These are phyloP conservation scores for Daedaleopsis nitida DNA, from an alignment of 768 basidiomycete genomes.

Conservation along the genomic window DNA sequence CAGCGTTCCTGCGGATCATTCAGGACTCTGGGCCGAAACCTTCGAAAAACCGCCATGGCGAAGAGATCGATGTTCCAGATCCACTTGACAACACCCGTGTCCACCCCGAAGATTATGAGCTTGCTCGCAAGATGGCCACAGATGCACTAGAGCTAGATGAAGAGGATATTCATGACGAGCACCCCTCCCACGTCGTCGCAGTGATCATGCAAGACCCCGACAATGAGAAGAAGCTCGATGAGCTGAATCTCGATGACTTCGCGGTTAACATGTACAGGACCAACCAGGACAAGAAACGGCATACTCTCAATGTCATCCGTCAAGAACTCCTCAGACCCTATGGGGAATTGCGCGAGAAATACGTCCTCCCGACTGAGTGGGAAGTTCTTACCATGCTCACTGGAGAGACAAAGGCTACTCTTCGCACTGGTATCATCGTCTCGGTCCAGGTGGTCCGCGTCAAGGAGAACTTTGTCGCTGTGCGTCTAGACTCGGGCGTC, in stretches of 20 bases:
- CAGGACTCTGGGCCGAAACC: constrained; percentile 67
- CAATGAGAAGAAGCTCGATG: constrained; percentile 77
- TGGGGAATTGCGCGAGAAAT: constrained; percentile 68
- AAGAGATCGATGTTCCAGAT: constrained; percentile 76
- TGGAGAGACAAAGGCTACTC: constrained; percentile 81
- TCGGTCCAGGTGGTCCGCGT: constrained; percentile 69
- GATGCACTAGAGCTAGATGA: constrained; percentile 97
- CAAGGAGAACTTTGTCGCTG: constrained; percentile 50
- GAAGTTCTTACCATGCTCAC: constrained; percentile 94
- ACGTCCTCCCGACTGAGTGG: constrained; percentile 66
- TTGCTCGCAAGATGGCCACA: constrained; percentile 97
- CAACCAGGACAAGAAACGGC: constrained; percentile 83
- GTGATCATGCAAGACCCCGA: constrained; percentile 84
- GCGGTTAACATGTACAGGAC: constrained; percentile 88
- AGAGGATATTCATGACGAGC: constrained; percentile 90
- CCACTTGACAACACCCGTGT: constrained; percentile 95
- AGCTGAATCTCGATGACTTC: constrained; percentile 95
- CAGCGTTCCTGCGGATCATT: constrained; percentile 86
- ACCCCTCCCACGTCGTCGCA: constrained; percentile 87
- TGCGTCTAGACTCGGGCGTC: constrained; percentile 91
- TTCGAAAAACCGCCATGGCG: constrained; percentile 57
- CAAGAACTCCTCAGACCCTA: constrained; percentile 83
- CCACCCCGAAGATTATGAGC: constrained; percentile 96
- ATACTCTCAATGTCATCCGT: constrained; percentile 86
- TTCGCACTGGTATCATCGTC: constrained; percentile 79